Conservation (phyloP, 371 early-diverging fungal species). For the Mucor plumbeus region DNA sequence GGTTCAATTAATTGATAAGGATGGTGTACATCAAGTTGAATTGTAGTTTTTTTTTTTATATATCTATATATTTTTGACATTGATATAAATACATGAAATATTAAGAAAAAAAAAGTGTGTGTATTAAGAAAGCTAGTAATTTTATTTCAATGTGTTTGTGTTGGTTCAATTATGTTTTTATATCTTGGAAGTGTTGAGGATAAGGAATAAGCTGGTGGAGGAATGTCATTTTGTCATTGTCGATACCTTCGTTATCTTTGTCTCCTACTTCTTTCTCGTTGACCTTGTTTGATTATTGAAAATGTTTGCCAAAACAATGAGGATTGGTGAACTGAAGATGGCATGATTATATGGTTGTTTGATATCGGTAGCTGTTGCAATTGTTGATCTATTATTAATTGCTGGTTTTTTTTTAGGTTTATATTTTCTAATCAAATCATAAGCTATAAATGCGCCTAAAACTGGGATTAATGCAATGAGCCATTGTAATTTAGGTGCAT, state of each 20-base stretch:
- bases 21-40: constrained; percentile 77
- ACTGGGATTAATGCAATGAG: constrained; percentile 26
- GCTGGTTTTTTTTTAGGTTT: not conserved
- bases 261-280: not conserved
- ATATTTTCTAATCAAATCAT: not conserved
- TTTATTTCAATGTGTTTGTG: not conserved
- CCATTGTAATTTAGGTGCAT: constrained; percentile 15
- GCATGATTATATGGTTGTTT: not conserved
- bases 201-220: constrained; percentile 19
- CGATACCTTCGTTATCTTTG: not conserved
- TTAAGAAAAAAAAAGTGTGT: no score
- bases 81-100: not conserved
- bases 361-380: not conserved
- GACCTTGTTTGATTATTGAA: not conserved
- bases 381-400: not conserved
- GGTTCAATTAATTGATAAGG: constrained; percentile 83
- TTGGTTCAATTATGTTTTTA: constrained; percentile 6
- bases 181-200: constrained; percentile 21
- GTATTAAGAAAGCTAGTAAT: no score
- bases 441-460: not conserved
- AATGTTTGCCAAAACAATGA: not conserved
- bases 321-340: not conserved
- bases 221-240: not conserved
- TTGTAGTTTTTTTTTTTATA: constrained; percentile 35
- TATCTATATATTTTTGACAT: not conserved